These are phyloP conservation scores for Penicillium desertorum DNA, from an alignment of 495 filamentous ascomycete species.

Conservation along the genomic window DNA sequence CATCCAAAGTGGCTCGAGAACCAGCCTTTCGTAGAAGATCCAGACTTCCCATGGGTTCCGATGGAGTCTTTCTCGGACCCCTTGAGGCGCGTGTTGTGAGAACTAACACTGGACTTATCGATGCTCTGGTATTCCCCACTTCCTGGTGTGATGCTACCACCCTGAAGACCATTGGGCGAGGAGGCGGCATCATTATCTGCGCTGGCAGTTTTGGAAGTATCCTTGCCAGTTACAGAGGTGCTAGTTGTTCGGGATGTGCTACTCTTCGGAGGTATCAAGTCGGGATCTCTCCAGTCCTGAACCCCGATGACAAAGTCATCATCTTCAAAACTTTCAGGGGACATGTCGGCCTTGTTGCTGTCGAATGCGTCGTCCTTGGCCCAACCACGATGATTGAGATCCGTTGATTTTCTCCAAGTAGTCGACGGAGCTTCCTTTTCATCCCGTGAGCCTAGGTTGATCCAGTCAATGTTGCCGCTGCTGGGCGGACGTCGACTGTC, in stretches of 20 bases:
- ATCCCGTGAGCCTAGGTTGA: constrained; percentile 65
- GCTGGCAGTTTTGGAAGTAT: constrained; percentile 24
- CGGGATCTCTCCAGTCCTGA: constrained; percentile 89
- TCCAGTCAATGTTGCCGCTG: constrained; percentile 81
- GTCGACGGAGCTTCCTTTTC: constrained; percentile 47
- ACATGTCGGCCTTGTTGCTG: constrained; percentile 25
- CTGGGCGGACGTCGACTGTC: constrained; percentile 73
- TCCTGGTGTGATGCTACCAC: constrained; percentile 72
- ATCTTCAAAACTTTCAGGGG: constrained; percentile 33
- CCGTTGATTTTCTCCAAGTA: constrained; percentile 14
- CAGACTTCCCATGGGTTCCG: constrained; percentile 1
- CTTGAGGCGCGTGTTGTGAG: constrained; percentile 19
- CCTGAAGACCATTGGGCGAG: constrained; percentile 50
- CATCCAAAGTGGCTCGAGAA: constrained; percentile 41
- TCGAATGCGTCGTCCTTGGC: constrained; percentile 19
- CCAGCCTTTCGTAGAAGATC: constrained; percentile 32
- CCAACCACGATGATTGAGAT: constrained; percentile 12
- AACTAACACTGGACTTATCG: constrained; percentile 30
- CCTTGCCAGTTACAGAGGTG: constrained; percentile 25
- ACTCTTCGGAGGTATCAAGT: constrained; percentile 56
- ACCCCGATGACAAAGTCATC: constrained; percentile 89
- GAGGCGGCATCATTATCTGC: constrained; percentile 33
- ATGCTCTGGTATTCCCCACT: constrained; percentile 68
- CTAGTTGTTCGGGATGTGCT: constrained; percentile 31
- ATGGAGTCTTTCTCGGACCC: constrained; percentile 11